Base-by-base conservation (phyloP, 805 yeast genomes). In the Saturnispora halmiae region DNA sequence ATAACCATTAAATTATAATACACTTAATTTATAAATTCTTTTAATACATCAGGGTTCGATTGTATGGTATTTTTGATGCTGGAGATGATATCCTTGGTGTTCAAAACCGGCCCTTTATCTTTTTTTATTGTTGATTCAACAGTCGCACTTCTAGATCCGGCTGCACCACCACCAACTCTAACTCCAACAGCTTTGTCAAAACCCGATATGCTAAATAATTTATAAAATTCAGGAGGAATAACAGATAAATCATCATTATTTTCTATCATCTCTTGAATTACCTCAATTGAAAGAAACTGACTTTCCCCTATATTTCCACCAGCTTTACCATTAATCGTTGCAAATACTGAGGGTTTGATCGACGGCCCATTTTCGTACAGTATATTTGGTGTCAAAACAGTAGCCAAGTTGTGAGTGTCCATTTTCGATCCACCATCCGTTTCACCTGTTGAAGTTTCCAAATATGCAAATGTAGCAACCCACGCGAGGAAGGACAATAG, bases 331-430 rank as follows among this genome's bases (percentile, higher is more conserved):
- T 5, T 35, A 6, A 43, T 41, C 32, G 30, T 22, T 36, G 19
- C 33, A 41, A 40, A 31, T 21, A 20, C 29, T 28, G 27, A 21
- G 24, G 14, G 13, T 37, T 36, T 29, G 27, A 11, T 13, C 8
- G 25, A 15, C 14, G 14, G 19, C 6, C 14, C 10, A 16, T 18
- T 4, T 70, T 75, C 46, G 70, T 80, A 81, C 31, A 94, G 66
- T 34, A 92, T 79, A 54, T 88, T 92, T 2, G 99, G 99, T 0
- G 96, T 83, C 37, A 92, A 71, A 2, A 92, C 99, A 0, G 97
- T 92, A 2, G 98, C 95, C 47, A 92, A 69, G 58, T 92, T 92
- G 56, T 87, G 95, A 26, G 83, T 75, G 57, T 90, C 96, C 98
- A 92, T 92, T 64, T 90, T 92, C 3, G 96, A 86, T 1, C 92